Base-by-base conservation (phyloP, 2,329 filamentous ascomycete genomes). In the Orbilia brochopaga region DNA sequence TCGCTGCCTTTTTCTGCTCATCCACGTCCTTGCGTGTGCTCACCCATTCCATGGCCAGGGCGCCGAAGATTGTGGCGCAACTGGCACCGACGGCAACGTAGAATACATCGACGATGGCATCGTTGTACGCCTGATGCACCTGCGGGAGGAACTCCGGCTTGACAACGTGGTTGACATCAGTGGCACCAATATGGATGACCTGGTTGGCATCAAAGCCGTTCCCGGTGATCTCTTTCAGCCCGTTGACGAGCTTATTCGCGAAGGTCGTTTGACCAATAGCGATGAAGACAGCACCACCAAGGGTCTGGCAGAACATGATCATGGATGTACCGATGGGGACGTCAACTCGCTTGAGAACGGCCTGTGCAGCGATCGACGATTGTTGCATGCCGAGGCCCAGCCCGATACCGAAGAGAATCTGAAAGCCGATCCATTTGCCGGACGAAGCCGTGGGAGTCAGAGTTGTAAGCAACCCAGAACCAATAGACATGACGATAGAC, bases 51-150 rank as follows among this genome's bases (percentile, higher is more conserved):
- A 90, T 83, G 5, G 80, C 79, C 0, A 82, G 75, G 0, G 83
- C 81, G 0, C 85, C 87, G 6, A 88, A 40, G 13, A 88, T 80
- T 2, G 82, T 83, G 7, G 87, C 63, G 6, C 80, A 80, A 0
- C 83, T 81, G 76, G 87, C 79, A 1, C 84, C 83, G 6, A 88
- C 80, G 1, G 82, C 83, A 7, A 90, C 84, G 72, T 85, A 84
- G 76, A 88, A 90, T 0, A 83, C 83, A 66, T 83, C 79, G 1
- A 82, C 82, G 40, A 91, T 78, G 0, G 87, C 82, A 23, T 81
- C 77, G 76, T 90, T 90, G 79, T 91, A 91, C 0, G 87, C 88
- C 0, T 80, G 74, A 1, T 87, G 80, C 7, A 92, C 87, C 0
- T 81, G 79, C 1, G 78, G 76, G 2, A 87, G 78, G 66, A 82